Conservation (phyloP, 768 basidiomycete species). For the Kwoniella newhampshirensis region DNA sequence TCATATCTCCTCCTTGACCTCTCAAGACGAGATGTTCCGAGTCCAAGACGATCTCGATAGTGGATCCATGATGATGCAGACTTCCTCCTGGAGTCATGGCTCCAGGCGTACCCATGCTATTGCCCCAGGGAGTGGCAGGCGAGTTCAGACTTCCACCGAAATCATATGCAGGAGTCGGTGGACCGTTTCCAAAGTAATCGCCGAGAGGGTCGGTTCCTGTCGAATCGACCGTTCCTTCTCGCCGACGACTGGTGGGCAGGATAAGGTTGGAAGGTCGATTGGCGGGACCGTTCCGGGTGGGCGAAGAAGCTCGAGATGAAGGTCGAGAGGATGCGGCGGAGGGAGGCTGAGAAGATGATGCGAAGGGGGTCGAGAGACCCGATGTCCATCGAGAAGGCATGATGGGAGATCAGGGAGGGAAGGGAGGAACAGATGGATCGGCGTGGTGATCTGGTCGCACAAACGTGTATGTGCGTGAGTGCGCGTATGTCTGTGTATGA, state of each 20-base stretch:
- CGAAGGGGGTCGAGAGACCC: conserved; percentile 12
- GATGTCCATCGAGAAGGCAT: conserved; percentile 22
- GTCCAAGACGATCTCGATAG: conserved; percentile 73
- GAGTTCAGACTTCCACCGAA: not conserved
- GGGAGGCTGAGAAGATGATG: conserved; percentile 12
- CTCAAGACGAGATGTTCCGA: conserved; percentile 68
- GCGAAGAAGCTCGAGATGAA: conserved; percentile 20
- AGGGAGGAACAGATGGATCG: too few relatives aligned
- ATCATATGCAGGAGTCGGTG: conserved; percentile 9
- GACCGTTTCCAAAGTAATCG: conserved; percentile 8
- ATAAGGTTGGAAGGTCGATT: conserved; percentile 13
- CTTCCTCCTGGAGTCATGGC: conserved; percentile 20
- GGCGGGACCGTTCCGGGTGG: conserved; percentile 18
- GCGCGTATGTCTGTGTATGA: too few relatives aligned
- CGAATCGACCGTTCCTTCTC: conserved; percentile 16
- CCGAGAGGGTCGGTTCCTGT: conserved; percentile 11
- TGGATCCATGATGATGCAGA: not conserved
- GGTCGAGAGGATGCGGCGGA: conserved; percentile 29
- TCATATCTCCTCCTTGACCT: conserved; percentile 77
- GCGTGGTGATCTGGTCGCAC: too few relatives aligned
- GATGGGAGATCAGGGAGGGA: not conserved
- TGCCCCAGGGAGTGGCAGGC: conserved; percentile 13
- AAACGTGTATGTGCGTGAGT: too few relatives aligned
- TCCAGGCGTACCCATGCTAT: conserved; percentile 7
- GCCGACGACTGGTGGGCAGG: conserved; percentile 13